These are phyloP conservation scores for Fusarium sp. DNA, from an alignment of 2,329 filamentous ascomycete genomes.

Conservation along the genomic window DNA sequence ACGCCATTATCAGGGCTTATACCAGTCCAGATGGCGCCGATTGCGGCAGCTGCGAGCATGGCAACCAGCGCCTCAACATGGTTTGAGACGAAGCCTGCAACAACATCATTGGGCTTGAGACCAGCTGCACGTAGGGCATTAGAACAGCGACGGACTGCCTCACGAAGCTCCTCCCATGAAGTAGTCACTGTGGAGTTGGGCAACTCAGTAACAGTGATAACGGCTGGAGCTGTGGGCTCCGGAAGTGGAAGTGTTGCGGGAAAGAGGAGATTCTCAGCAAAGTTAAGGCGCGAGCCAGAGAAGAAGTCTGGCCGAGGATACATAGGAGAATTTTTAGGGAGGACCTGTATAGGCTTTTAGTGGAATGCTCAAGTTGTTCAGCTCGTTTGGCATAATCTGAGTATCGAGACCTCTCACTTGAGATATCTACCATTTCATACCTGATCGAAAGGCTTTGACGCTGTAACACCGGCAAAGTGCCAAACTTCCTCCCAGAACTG, in stretches of 20 bases:
- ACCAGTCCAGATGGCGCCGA: constrained; percentile 93
- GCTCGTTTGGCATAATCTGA: neutral
- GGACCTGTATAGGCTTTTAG: constrained; percentile 65
- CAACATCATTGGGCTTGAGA: constrained; percentile 67
- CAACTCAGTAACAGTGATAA: constrained; percentile 85
- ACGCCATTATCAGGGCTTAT: constrained; percentile 94
- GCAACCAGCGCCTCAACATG: constrained; percentile 88
- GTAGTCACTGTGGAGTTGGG: constrained; percentile 68
- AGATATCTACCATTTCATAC: constrained; percentile 58
- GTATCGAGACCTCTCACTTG: constrained; percentile 18
- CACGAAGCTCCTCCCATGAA: constrained; percentile 84
- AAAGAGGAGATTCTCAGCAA: constrained; percentile 94
- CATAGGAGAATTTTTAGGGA: constrained; percentile 76
- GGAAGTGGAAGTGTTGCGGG: constrained; percentile 63
- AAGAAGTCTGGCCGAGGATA: constrained; percentile 93
- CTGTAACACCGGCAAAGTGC: constrained; percentile 82
- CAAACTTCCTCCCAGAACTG: constrained; percentile 89
- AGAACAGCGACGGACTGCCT: constrained; percentile 80
- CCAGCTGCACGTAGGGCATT: constrained; percentile 76
- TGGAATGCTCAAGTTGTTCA: constrained; percentile 3
- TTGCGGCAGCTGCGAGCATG: constrained; percentile 84
- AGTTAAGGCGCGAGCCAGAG: constrained; percentile 82
- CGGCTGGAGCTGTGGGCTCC: constrained; percentile 73
- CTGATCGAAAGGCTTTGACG: constrained; percentile 72
- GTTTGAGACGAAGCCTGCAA: constrained; percentile 87